Evolutionary conservation across 768 basidiomycete species (phyloP).

Genomic region (Xerocomellus intermedius): DNA sequence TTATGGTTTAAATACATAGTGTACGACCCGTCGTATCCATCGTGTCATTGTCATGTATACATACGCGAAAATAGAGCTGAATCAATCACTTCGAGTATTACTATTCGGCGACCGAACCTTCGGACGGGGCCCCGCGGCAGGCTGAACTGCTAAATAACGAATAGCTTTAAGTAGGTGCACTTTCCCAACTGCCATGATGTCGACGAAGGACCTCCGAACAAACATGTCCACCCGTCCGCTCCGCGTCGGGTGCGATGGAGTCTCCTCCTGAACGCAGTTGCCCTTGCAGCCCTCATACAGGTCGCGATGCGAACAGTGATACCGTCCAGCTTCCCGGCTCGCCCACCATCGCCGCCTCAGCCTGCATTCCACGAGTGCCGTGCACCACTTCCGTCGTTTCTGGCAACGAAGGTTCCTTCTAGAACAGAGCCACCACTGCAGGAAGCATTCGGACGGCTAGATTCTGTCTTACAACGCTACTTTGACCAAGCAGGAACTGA

Average conservation of each 20-base stretch:
- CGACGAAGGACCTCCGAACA: not conserved
- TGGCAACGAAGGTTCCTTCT: conserved; percentile 16
- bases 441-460: conserved; percentile 6
- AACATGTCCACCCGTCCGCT: not conserved
- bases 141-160: not conserved
- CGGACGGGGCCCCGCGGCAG: not conserved
- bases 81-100: too few species aligned
- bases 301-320: not conserved
- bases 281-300: conserved; percentile 13
- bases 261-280: conserved; percentile 12
- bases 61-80: too few species aligned
- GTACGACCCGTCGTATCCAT: too few species aligned
- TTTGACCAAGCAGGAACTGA: conserved; percentile 41
- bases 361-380: conserved; percentile 6
- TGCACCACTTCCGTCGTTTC: conserved; percentile 17
- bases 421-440: conserved; percentile 7
- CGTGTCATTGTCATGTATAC: too few species aligned
- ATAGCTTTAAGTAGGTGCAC: not conserved
- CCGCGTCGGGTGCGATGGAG: conserved; percentile 18
- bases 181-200: not conserved
- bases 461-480: conserved; percentile 10
- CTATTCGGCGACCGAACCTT: too few species aligned
- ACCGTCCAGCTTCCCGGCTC: not conserved
- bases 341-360: not conserved
- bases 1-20: too few species aligned